These are phyloP conservation scores for Umbelopsis isabellina DNA, from an alignment of 192 early-diverging fungal species.

Conservation along the genomic window DNA sequence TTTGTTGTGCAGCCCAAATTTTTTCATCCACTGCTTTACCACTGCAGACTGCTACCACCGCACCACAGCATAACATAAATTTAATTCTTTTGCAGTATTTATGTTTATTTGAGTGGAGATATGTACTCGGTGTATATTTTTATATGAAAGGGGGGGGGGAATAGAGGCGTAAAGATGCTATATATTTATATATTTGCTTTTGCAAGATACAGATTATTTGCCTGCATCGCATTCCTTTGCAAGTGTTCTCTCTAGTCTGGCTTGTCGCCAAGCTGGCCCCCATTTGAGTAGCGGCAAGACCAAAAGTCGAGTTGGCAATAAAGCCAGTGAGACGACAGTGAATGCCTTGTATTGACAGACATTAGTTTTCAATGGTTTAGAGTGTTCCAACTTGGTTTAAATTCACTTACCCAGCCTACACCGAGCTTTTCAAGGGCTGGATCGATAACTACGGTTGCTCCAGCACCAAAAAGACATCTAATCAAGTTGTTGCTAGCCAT, in stretches of 20 bases:
- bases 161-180: no score
- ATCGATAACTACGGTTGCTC: conserved; percentile 23
- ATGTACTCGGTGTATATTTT: no score
- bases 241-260: not conserved
- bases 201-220: not conserved
- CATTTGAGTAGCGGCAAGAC: conserved; percentile 24
- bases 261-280: conserved; percentile 27
- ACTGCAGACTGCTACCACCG: no score
- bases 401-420: conserved; percentile 25
- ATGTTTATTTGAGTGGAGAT: no score
- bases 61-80: no score
- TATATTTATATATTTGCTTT: no score
- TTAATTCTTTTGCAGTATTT: no score
- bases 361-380: no score
- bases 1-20: not conserved
- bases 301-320: conserved; percentile 16
- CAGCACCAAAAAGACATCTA: conserved; percentile 29
- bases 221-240: not conserved
- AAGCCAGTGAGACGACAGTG: conserved; percentile 25
- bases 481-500: conserved; percentile 31
- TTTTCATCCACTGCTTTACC: not conserved
- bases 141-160: no score
- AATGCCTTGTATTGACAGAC: not conserved
- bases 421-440: conserved; percentile 17
- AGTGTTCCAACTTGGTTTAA: no score